Percentiles rank a stretch among this genome's conserved stretches.
phyloP scores from a whole-genome alignment of 805 yeast species.

The Candida sonorensis region DNA sequence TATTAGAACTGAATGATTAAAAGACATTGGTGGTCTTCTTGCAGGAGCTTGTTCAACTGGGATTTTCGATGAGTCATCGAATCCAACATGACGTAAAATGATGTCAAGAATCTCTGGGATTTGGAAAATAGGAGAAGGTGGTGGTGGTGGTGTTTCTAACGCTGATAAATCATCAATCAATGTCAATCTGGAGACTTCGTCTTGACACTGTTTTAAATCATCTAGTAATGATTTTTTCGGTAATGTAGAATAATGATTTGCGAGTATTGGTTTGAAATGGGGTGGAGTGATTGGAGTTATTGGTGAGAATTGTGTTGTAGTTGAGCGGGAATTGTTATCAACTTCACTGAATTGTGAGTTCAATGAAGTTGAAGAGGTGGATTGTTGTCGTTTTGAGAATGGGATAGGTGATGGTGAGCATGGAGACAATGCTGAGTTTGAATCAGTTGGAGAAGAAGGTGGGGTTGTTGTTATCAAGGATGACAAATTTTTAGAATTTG shows the following conservation, averaged over 20 bases:
- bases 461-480: conserved; percentile 28
- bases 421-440: not conserved
- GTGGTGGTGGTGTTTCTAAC: not conserved
- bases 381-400: not conserved
- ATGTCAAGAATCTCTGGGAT: conserved; percentile 70
- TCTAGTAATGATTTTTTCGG: conserved; percentile 6
- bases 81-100: conserved; percentile 57
- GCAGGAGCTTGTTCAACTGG: conserved; percentile 57
- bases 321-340: conserved; percentile 6
- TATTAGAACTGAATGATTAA: conserved; percentile 60
- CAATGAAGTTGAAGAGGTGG: conserved; percentile 1
- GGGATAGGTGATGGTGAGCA: not conserved
- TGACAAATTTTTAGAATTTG: conserved; percentile 20
- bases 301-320: conserved; percentile 6
- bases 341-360: conserved; percentile 7
- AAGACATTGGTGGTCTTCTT: conserved; percentile 64
- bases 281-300: conserved; percentile 5
- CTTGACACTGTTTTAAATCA: conserved; percentile 13
- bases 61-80: conserved; percentile 34
- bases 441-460: conserved; percentile 3
- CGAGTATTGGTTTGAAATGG: not conserved
- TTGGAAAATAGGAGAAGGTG: conserved; percentile 40
- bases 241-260: not conserved
- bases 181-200: conserved; percentile 9
- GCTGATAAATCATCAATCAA: too few species aligned